Percentiles rank a stretch among this genome's conserved stretches.
phyloP scores from a whole-genome alignment of 345 rosid species.

The Ailanthus altissimus region DNA sequence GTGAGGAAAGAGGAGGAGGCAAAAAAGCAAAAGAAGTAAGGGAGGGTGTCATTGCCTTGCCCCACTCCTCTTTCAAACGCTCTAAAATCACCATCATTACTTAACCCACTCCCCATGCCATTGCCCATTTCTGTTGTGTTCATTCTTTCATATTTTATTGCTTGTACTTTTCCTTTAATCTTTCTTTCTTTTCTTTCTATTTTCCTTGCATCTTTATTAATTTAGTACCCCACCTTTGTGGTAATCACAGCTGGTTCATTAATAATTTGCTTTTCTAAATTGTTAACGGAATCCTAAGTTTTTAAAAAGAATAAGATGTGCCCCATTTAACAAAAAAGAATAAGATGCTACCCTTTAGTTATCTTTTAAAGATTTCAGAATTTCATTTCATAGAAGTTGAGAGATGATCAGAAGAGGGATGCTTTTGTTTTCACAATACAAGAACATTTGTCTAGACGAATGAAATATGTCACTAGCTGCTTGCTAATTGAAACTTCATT shows the following conservation, averaged over 20 bases:
- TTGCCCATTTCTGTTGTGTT: background rate
- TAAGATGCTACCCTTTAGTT: background rate
- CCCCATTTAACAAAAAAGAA: background rate
- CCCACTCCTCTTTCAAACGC: conserved; percentile 14
- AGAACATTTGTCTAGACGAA: no score
- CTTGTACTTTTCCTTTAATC: background rate
- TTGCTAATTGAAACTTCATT: no score
- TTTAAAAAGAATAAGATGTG: background rate
- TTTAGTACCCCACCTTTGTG: background rate
- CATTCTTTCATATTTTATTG: background rate
- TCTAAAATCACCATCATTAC: conserved; percentile 29
- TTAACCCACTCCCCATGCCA: background rate
- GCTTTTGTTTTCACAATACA: no score
- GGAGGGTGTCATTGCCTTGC: background rate
- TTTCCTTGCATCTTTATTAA: background rate
- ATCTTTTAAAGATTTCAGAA: background rate
- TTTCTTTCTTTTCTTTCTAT: background rate
- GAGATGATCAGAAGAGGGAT: no score
- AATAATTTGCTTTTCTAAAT: background rate
- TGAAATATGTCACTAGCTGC: no score
- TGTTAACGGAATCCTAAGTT: conserved; percentile 16
- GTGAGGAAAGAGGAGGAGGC: background rate
- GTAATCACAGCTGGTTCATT: conserved; percentile 16
- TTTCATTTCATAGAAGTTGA: no score
- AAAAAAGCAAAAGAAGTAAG: conserved; percentile 19